Evolutionary conservation across 2,329 filamentous ascomycete species (phyloP), one percentile per base, ranked within the genome.

Genomic region (Nannizzia gypsea): DNA sequence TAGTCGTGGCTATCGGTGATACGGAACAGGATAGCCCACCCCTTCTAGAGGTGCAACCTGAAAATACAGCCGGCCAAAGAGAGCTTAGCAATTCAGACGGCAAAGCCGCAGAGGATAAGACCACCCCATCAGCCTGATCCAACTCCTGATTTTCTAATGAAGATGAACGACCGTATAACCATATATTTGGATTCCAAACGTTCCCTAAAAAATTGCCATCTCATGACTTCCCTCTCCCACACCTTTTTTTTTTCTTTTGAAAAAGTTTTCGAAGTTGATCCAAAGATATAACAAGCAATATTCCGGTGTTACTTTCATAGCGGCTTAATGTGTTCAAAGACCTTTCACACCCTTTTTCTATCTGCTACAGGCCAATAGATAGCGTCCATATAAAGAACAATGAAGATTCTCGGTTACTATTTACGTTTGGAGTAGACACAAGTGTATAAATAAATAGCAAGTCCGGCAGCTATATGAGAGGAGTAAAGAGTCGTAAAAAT

Each of bases 1-100:
- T 65, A 31, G 52, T 50, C n/a, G 50, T 11, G 20, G 55, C 55
- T 3, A 17, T n/a, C 9, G 42, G 56, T 26, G 38, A 24, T 31
- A 17, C 46, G 6, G 38, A 42, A 34, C 55, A 57, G 55, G 17
- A 40, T 24, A 44, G 28, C 9, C 34, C 55, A 8, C 22, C 55
- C n/a, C 55, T 40, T 24, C 55, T 42, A 31, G 50, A 54, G 26
- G 50, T 54, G 17, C 50, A n/a, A 36, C 28, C 9, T 6, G 28
- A 34, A 26, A 54, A 36, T 26, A n/a, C 26, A 34, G 50, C 26
- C 6, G 50, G 24, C n/a, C 24, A 24, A 54, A 20, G n/a, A 6
- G 26, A 54, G 11, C 13, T n/a, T 3, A 34, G 15, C 57, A 59
- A 34, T 22, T 57, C 24, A 48, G 26, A 34, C 8, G n/a, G 26